Evolutionary conservation across 2,329 filamentous ascomycete species (phyloP).

Genomic region (Penicillium sp.): DNA sequence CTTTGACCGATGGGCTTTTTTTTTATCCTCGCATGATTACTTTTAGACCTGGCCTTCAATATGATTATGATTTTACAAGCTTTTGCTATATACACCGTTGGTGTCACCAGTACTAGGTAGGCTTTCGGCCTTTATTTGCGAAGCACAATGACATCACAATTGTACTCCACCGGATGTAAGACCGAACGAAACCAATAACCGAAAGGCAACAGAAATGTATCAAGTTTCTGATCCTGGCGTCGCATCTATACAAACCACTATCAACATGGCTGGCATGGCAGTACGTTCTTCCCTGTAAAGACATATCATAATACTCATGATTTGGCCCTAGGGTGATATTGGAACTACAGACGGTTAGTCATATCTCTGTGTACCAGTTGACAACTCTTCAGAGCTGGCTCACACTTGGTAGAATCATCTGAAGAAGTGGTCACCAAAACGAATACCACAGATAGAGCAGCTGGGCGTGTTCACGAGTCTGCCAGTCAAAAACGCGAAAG

Average conservation of each 20-base stretch:
- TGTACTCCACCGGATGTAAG: constrained; percentile 1
- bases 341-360: constrained; percentile 9
- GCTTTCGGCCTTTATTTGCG: neutral
- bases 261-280: constrained; percentile 18
- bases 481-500: constrained; percentile 21
- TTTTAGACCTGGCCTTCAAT: constrained; percentile 24
- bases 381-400: neutral
- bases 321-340: constrained; percentile 11
- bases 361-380: neutral
- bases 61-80: constrained; percentile 20
- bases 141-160: constrained; percentile 2
- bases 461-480: constrained; percentile 15
- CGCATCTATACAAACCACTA: neutral
- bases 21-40: constrained; percentile 4
- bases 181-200: neutral
- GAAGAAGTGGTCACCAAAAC: constrained; percentile 19
- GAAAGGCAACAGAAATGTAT: too few relatives aligned
- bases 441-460: constrained; percentile 14
- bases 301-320: neutral
- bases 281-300: constrained; percentile 4
- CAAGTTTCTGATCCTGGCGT: too few relatives aligned
- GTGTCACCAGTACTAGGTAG: too few relatives aligned
- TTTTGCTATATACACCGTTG: neutral
- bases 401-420: constrained; percentile 14
- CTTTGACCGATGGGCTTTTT: constrained; percentile 15